Base-by-base conservation (phyloP, 257 asterid species). In the Rhazya stricta region DNA sequence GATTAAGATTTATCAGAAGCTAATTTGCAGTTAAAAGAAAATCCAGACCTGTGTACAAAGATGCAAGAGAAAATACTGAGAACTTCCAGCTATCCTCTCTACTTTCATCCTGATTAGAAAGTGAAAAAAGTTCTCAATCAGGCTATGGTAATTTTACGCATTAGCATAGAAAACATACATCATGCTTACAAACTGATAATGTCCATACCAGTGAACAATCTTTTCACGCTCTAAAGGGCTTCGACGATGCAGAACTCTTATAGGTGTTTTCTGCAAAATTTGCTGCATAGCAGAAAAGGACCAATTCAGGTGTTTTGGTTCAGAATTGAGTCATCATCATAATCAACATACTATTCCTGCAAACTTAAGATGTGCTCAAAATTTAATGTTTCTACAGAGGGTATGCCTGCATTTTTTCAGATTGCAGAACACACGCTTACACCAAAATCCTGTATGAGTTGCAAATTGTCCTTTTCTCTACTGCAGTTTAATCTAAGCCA, bases 221-320 rank as follows among this genome's bases (percentile, higher is more conserved):
- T 77, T 90, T 81, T 88, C 96, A 46, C 98, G 96, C 80, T 80
- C 92, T 86, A 92, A 78, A 58, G 99, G 97, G 79, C 99, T 94
- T 84, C 99, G 89, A 72, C 98, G 97, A 73, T 94, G 99, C 72
- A 94, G 97, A 84, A 94, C 99, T 80, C 99, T 94, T 75, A 90
- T 45, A 42, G 99, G 99, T n/a, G 99, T 94, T 76, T 86, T 94
- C 90, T 94, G 99, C 82, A 83, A 32, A 69, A 92, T 87, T 86
- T 86, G 72, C 98, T 94, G 90, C 76, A 80, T 69, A 78, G 67
- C 66, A 65, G 43, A 43, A 78, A 78, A 78, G 18, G 37, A 67
- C 30, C 13, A 41, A 50, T 65, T 18, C 50, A 25, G 27, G 19
- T 39, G 11, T 42, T 70, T 9, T 10, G 32, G 27, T 53, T 36